Evolutionary conservation across 345 rosid species (phyloP), one percentile per base, ranked within the genome.

Genomic region (Triadica sebifera): DNA sequence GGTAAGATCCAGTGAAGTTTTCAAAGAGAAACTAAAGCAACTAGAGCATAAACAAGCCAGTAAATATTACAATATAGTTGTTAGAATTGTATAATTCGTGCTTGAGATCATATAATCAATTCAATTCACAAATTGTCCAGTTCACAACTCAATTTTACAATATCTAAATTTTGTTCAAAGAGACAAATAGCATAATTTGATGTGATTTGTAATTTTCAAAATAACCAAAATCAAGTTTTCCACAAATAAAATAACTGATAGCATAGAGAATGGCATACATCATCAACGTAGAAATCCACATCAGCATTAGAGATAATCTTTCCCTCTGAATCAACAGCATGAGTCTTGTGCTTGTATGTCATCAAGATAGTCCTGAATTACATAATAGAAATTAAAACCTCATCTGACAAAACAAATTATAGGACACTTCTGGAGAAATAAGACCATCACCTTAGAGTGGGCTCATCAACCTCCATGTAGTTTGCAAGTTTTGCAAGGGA

Each of bases 301-400:
- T 95, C 99, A 63, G 99, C 97, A 72, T 95, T 93, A 59, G 96
- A 90, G 79, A 82, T 83, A 68, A 93, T 84, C 84, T 80, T 91
- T 77, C 97, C 90, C 62, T 88, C 89, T 50, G 90, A 76, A 81
- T 91, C 94, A 84, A 91, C 90, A 45, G 97, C 86, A 81, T 93
- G 97, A 22, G 94, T 95, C 88, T 95, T 95, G 91, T 95, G 99
- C 89, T 95, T 95, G 87, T 88, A 95, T 61, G 96, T 86, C 83
- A 95, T 67, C 86, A 95, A 79, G 77, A 95, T 91, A n/a, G 92
- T 91, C 90, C 99, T 95, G 86, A 47, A 75, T 52, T 51, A 51
- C 17, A 55, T 13, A 34, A 52, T 34, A 74, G 47, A 19, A 70
- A 20, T 51, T n/a, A 77, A 55, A 51, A 46, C 17, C 37, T 62